phyloP scores from a whole-genome alignment of 345 rosid genomes.

The Garcia nutans region DNA sequence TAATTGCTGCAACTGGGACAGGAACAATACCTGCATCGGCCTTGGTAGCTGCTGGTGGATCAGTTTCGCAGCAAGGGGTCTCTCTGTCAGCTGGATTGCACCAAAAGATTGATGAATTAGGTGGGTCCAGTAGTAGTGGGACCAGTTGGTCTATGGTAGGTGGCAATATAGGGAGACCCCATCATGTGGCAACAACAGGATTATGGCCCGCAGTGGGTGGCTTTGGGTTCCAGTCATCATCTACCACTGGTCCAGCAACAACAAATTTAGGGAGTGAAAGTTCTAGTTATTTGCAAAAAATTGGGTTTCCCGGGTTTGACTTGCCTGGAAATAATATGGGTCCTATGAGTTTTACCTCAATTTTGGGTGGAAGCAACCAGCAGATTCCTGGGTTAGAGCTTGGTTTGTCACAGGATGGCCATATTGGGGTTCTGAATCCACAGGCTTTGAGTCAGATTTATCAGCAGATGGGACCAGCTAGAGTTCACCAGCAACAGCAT shows the following conservation, averaged over 20 bases:
- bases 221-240: slow-evolving; percentile 58
- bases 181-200: slow-evolving; percentile 49
- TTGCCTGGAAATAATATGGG: slow-evolving; percentile 57
- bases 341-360: slow-evolving; percentile 74
- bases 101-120: slow-evolving; percentile 63
- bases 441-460: slow-evolving; percentile 78
- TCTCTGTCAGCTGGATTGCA: slow-evolving; percentile 69
- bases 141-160: slow-evolving; percentile 64
- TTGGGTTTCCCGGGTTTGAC: slow-evolving; percentile 81
- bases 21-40: slow-evolving; percentile 98
- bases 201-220: slow-evolving; percentile 77
- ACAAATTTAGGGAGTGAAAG: slow-evolving; percentile 52
- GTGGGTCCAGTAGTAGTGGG: slow-evolving; percentile 61
- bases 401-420: slow-evolving; percentile 90
- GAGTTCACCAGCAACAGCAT: slow-evolving; percentile 49
- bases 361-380: slow-evolving; percentile 54
- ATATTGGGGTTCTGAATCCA: slow-evolving; percentile 73
- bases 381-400: slow-evolving; percentile 91
- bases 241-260: slow-evolving; percentile 42
- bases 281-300: slow-evolving; percentile 52
- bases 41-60: slow-evolving; percentile 55
- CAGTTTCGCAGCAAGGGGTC: slow-evolving; percentile 63
- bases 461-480: slow-evolving; percentile 86
- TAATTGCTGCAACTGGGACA: slow-evolving; percentile 83
- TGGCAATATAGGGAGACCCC: slow-evolving; percentile 63